Percentiles rank a stretch among this genome's conserved stretches.
Conservation (phyloP, 495 filamentous ascomycete species). For the Immersiella caudata region DNA sequence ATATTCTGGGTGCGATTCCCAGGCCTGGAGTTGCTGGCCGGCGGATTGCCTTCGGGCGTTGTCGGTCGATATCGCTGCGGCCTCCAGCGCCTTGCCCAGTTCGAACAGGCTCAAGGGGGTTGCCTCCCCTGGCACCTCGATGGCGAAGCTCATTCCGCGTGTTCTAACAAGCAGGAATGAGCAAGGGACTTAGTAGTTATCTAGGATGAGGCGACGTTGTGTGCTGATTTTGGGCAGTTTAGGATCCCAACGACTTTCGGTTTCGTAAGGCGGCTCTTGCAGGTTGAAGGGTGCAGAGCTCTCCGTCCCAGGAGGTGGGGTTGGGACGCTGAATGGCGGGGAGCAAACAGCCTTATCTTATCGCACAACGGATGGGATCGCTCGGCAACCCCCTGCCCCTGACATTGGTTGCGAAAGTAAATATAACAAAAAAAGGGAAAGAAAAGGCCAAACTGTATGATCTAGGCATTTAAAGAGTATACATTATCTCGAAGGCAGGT, state of each 20-base stretch:
- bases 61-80: slow-evolving; percentile 74
- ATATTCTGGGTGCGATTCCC: slow-evolving; percentile 77
- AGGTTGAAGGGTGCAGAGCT: not conserved
- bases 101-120: slow-evolving; percentile 61
- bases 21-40: slow-evolving; percentile 78
- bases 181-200: not conserved
- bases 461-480: too few species aligned
- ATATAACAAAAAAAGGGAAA: too few species aligned
- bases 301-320: not conserved
- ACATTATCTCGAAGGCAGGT: too few species aligned
- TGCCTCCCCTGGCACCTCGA: slow-evolving; percentile 58
- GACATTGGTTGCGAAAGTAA: too few species aligned
- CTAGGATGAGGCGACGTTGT: not conserved
- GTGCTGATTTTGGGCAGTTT: not conserved
- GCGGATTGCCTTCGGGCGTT: slow-evolving; percentile 77
- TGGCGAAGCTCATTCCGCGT: slow-evolving; percentile 52
- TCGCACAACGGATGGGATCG: not conserved
- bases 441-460: too few species aligned
- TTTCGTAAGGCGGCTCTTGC: not conserved
- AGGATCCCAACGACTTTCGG: not conserved
- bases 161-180: not conserved
- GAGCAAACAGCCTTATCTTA: slow-evolving; percentile 7
- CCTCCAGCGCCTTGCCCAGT: slow-evolving; percentile 70
- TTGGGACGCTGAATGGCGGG: not conserved
- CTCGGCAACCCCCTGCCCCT: too few species aligned